phyloP scores from a whole-genome alignment of 768 basidiomycete genomes.

The Tricholoma matsutake region DNA sequence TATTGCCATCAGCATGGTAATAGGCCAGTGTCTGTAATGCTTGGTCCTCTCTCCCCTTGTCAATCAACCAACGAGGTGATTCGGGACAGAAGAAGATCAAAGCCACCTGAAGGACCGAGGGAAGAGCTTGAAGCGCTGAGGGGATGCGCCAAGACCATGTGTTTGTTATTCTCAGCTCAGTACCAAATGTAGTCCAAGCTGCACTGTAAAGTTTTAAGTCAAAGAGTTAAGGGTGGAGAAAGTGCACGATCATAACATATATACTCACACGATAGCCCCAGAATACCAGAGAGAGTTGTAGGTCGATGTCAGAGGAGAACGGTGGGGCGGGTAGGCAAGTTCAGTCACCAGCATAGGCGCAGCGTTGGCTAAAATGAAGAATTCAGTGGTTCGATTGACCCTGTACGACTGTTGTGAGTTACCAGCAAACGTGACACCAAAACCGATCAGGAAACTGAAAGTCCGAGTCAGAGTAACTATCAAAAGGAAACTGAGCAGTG shows the following conservation, averaged over 20 bases:
- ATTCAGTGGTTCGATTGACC: conserved; percentile 10
- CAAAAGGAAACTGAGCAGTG: background rate
- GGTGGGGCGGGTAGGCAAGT: conserved; percentile 81
- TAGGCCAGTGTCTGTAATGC: conserved; percentile 72
- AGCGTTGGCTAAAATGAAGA: conserved; percentile 47
- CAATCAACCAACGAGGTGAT: conserved; percentile 80
- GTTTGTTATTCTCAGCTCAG: conserved; percentile 55
- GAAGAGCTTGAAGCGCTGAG: conserved; percentile 66
- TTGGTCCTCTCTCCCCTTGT: conserved; percentile 67
- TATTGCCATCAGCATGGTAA: conserved; percentile 79
- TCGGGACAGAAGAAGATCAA: conserved; percentile 75
- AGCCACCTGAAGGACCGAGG: conserved; percentile 62
- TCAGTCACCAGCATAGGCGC: conserved; percentile 86
- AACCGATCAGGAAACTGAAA: conserved; percentile 64
- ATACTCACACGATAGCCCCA: conserved; percentile 67
- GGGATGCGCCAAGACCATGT: conserved; percentile 86
- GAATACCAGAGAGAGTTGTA: conserved; percentile 89
- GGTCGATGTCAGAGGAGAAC: conserved; percentile 71
- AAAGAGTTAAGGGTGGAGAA: background rate
- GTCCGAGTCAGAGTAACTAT: background rate
- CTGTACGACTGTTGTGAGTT: conserved; percentile 14
- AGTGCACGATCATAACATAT: background rate
- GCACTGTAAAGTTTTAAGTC: conserved; percentile 37
- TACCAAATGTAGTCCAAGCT: conserved; percentile 85
- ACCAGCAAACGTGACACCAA: conserved; percentile 72